Percentiles rank a stretch among this genome's conserved stretches.
Evolutionary conservation across 345 rosid genomes (phyloP).

Genomic region (Gynandropsis gynandra): DNA sequence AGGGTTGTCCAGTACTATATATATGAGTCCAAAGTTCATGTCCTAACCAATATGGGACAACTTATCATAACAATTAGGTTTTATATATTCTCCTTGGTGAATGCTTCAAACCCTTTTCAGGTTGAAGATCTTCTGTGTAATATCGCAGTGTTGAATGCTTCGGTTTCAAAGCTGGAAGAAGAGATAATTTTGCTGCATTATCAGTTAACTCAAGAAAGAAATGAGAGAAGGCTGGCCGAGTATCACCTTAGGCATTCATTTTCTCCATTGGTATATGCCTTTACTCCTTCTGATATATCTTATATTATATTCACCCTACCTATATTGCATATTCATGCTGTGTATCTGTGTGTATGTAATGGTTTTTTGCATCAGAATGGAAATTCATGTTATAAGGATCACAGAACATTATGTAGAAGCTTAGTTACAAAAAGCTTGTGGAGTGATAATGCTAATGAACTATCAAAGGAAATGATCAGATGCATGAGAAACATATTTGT

Average conservation of each 20-base stretch:
- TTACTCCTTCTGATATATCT: constrained; percentile 1
- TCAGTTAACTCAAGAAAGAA: constrained; percentile 89
- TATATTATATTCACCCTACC: no score
- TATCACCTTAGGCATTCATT: constrained; percentile 51
- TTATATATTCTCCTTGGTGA: not conserved
- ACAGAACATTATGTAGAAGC: constrained; percentile 20
- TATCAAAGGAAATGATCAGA: constrained; percentile 75
- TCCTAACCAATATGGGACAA: no score
- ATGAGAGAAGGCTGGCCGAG: constrained; percentile 76
- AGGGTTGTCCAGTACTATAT: no score
- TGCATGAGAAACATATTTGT: constrained; percentile 91
- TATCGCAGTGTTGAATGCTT: constrained; percentile 51
- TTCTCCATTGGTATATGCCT: constrained; percentile 32
- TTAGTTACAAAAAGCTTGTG: constrained; percentile 18
- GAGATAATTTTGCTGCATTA: constrained; percentile 76
- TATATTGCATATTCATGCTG: no score
- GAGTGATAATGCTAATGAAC: constrained; percentile 23
- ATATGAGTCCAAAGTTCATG: no score
- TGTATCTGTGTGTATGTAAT: no score
- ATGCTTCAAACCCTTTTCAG: constrained; percentile 27
- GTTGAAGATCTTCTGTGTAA: constrained; percentile 62
- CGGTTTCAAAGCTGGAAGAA: constrained; percentile 59
- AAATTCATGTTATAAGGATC: constrained; percentile 8
- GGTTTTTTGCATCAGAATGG: constrained; percentile 12
- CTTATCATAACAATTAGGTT: not conserved